phyloP scores from a whole-genome alignment of 2,329 filamentous ascomycete genomes.

The Colletotrichum falcatum region DNA sequence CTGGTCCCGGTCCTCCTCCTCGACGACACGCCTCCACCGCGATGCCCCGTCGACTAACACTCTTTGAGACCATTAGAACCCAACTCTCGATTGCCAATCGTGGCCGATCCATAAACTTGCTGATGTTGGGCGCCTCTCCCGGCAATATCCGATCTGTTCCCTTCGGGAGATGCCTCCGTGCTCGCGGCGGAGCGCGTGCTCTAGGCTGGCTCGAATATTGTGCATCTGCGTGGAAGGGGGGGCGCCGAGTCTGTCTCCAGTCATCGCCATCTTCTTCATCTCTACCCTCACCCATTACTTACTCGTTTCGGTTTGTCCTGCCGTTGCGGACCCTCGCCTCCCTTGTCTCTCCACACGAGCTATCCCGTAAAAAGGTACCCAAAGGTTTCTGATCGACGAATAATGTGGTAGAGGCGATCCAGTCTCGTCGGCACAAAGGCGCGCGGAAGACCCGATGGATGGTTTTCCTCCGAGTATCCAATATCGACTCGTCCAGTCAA shows the following conservation, averaged over 20 bases:
- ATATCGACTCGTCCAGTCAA: neutral
- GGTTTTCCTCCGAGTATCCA: neutral
- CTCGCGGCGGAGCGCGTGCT: neutral
- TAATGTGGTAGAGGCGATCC: constrained; percentile 7
- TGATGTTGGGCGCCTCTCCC: neutral
- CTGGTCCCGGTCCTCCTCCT: neutral
- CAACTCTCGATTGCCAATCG: neutral
- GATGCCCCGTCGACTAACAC: neutral
- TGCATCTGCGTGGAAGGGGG: neutral
- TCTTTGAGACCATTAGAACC: neutral
- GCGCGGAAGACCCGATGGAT: neutral
- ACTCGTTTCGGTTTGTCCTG: too few relatives aligned
- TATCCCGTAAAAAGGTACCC: too few relatives aligned
- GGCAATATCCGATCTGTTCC: constrained; percentile 25
- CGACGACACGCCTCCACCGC: neutral
- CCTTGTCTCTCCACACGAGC: too few relatives aligned
- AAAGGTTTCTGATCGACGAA: constrained; percentile 1
- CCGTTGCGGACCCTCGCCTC: neutral
- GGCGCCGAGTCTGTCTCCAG: neutral
- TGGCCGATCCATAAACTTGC: too few relatives aligned
- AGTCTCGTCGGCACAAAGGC: constrained; percentile 3
- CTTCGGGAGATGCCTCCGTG: constrained; percentile 18
- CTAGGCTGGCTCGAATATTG: neutral
- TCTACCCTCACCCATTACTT: neutral
- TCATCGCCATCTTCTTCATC: neutral